Base-by-base conservation (phyloP, 1,284 basidiomycete species). In the Pseudomicrostroma phylloplanum region DNA sequence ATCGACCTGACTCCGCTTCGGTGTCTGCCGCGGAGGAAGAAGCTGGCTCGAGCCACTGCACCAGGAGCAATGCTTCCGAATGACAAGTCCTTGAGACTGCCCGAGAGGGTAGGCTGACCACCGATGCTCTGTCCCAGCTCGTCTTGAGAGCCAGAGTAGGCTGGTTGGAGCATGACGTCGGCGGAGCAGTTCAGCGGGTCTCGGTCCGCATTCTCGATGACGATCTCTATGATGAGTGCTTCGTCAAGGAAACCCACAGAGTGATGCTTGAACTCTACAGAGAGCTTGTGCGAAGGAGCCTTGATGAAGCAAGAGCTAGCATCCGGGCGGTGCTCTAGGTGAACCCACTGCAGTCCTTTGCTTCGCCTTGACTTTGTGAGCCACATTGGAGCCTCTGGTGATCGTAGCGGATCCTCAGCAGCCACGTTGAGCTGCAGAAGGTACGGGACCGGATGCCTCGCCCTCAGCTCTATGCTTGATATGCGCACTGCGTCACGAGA, bases 161-260 rank as follows among this genome's bases (percentile, higher is more conserved):
- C 56, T 51, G 19, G 23, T 12, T 41, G 41, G 9, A 58, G 57
- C 41, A 17, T 51, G 57, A 58, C 43, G 21, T 25, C 42, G 9
- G 42, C 41, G 2, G 36, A n/a, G 57, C 43, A 58, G 3, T 6
- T 11, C 53, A 54, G 57, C 19, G 54, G 40, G 17, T 21, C 40
- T 2, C 48, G 26, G 21, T 63, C 61, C 17, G 61, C 40, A 40
- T 63, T 63, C 21, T 11, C 17, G 15, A 55, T 26, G 13, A 15
- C 13, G n/a, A 63, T 15, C 19, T 12, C 43, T 23, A 63, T 25
- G 13, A 25, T 7, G 21, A 56, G 15, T 9, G n/a, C 25, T 36
- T 63, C 61, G 48, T 63, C 58, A 17, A 63, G 58, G 40, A 41
- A 61, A 6, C 41, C 61, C 17, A 55, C 43, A 17, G 11, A 15